phyloP scores from a whole-genome alignment of 106 monocot species.

The Dioscorea dumetorum region DNA sequence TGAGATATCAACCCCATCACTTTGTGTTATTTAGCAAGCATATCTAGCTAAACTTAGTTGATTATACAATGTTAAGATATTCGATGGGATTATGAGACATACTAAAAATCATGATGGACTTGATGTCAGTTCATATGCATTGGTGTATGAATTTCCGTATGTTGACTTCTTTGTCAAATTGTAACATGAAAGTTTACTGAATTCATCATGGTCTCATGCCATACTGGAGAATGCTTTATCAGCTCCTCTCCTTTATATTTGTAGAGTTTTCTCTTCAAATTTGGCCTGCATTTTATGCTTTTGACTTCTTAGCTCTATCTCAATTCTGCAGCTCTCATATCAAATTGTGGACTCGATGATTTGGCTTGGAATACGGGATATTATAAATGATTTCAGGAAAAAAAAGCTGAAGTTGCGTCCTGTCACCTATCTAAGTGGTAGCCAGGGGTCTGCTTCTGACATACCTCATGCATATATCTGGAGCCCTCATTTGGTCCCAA shows the following conservation, averaged over 20 bases:
- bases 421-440: constrained; percentile 57
- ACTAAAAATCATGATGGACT: neutral
- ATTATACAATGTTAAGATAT: too few species aligned
- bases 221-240: too few species aligned
- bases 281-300: neutral
- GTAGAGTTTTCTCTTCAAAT: too few species aligned
- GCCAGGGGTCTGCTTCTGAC: constrained; percentile 35
- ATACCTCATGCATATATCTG: constrained; percentile 69
- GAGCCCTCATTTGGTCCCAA: constrained; percentile 70
- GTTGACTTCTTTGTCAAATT: neutral
- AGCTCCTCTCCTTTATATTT: too few species aligned
- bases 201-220: too few species aligned
- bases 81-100: neutral
- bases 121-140: neutral
- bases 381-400: constrained; percentile 81
- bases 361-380: constrained; percentile 77
- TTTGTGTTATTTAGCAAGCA: neutral
- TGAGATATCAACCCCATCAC: constrained; percentile 8
- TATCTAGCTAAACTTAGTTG: neutral
- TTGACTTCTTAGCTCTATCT: too few species aligned
- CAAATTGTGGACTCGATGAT: constrained; percentile 75
- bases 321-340: constrained; percentile 64
- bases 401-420: constrained; percentile 69
- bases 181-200: too few species aligned
- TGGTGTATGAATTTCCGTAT: neutral